Percentiles rank a stretch among this genome's conserved stretches.
Conservation (phyloP, 768 basidiomycete species). For the Suillus plorans region DNA sequence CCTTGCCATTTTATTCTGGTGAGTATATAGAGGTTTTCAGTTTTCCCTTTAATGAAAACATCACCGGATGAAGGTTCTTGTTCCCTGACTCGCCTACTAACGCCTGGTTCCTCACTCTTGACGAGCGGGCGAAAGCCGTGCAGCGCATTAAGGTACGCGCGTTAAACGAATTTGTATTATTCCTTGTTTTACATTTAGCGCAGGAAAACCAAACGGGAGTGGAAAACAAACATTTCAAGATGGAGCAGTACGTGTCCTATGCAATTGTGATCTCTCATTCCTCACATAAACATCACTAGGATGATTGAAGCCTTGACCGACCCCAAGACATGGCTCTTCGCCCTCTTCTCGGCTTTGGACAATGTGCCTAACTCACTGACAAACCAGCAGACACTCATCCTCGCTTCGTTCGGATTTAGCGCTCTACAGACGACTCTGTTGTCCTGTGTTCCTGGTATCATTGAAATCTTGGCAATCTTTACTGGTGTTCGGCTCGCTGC, state of each 20-base stretch:
- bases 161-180: not conserved
- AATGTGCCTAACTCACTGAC: too few relatives aligned
- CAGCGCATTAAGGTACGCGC: conserved; percentile 54
- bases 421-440: too few relatives aligned
- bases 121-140: conserved; percentile 56
- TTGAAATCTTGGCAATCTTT: too few relatives aligned
- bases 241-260: conserved; percentile 53
- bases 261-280: not conserved
- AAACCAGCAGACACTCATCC: too few relatives aligned
- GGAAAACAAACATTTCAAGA: conserved; percentile 29
- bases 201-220: conserved; percentile 24
- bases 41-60: not conserved
- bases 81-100: conserved; percentile 71
- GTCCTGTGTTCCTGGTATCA: too few relatives aligned
- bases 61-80: conserved; percentile 40
- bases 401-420: too few relatives aligned
- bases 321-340: conserved; percentile 70
- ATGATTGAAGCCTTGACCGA: conserved; percentile 61
- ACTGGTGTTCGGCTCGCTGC: too few relatives aligned
- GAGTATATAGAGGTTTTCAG: conserved; percentile 8
- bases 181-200: conserved; percentile 13
- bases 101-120: conserved; percentile 63
- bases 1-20: conserved; percentile 53
- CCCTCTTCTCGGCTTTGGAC: conserved; percentile 48
- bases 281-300: conserved; percentile 28